phyloP scores from a whole-genome alignment of 495 filamentous ascomycete species.

The Aspergillus biplanus region DNA sequence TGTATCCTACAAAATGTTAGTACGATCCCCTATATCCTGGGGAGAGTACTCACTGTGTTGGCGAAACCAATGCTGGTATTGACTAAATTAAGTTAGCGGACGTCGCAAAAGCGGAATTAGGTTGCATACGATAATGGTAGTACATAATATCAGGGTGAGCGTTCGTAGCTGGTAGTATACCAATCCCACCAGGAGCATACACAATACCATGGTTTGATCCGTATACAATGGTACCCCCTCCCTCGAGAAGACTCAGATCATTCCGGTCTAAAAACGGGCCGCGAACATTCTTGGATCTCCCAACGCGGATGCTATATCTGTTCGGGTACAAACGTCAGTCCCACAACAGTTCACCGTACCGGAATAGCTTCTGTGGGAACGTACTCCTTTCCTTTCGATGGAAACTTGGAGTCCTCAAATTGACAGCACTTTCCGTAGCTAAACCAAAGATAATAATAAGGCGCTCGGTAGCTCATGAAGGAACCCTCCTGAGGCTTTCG shows the following conservation, averaged over 20 bases:
- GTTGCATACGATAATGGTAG: constrained; percentile 47
- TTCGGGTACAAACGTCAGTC: neutral
- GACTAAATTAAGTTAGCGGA: constrained; percentile 27
- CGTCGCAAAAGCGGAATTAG: too few relatives aligned
- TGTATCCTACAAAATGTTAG: constrained; percentile 39
- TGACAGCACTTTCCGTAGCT: constrained; percentile 70
- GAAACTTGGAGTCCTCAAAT: constrained; percentile 47
- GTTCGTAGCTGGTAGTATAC: constrained; percentile 38
- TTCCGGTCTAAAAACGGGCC: constrained; percentile 50
- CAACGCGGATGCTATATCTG: constrained; percentile 48
- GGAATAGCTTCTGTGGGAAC: neutral
- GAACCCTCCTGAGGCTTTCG: constrained; percentile 61
- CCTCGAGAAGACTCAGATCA: constrained; percentile 32
- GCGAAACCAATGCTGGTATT: constrained; percentile 47
- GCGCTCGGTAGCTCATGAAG: constrained; percentile 59
- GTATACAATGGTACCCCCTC: constrained; percentile 50
- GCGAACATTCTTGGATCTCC: constrained; percentile 37
- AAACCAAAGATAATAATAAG: constrained; percentile 74
- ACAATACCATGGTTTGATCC: constrained; percentile 49
- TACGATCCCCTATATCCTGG: neutral
- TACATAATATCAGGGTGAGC: constrained; percentile 47
- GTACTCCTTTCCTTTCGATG: constrained; percentile 64
- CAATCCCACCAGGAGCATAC: constrained; percentile 53
- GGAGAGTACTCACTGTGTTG: constrained; percentile 34
- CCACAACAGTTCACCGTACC: neutral